Conservation (phyloP, 805 yeast species). For the Myxozyma lipomycoides region DNA sequence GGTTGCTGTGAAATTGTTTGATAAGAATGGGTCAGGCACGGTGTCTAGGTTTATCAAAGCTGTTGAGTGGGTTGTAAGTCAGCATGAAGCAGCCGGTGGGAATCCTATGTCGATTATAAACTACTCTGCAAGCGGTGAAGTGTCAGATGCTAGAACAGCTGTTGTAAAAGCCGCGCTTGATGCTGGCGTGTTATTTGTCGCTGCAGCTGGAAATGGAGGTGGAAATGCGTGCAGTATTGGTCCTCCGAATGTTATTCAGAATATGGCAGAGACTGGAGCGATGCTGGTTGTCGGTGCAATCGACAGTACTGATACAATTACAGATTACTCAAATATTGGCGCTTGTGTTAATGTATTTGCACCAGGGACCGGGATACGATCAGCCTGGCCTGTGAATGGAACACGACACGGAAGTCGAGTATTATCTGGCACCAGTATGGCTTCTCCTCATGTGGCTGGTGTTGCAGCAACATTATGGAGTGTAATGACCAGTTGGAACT, state of each 20-base stretch:
- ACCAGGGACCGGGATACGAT: constrained; percentile 85
- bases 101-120: constrained; percentile 50
- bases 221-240: constrained; percentile 89
- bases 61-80: constrained; percentile 75
- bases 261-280: constrained; percentile 54
- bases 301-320: background rate
- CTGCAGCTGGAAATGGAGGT: constrained; percentile 87
- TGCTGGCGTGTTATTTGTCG: constrained; percentile 84
- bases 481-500: constrained; percentile 5
- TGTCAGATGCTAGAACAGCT: constrained; percentile 76
- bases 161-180: constrained; percentile 88
- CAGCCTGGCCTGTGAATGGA: constrained; percentile 36
- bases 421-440: constrained; percentile 90
- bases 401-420: constrained; percentile 43
- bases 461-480: constrained; percentile 39
- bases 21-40: constrained; percentile 76
- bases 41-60: constrained; percentile 84
- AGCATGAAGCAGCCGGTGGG: constrained; percentile 44
- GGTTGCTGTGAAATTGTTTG: constrained; percentile 75
- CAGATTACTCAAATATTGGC: constrained; percentile 1
- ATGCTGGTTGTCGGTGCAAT: constrained; percentile 50
- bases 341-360: constrained; percentile 29
- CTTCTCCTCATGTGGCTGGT: constrained; percentile 93
- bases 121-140: constrained; percentile 94
- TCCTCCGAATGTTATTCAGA: constrained; percentile 58